phyloP scores from a whole-genome alignment of 768 basidiomycete species.

The Hypsizygus marmoreus region DNA sequence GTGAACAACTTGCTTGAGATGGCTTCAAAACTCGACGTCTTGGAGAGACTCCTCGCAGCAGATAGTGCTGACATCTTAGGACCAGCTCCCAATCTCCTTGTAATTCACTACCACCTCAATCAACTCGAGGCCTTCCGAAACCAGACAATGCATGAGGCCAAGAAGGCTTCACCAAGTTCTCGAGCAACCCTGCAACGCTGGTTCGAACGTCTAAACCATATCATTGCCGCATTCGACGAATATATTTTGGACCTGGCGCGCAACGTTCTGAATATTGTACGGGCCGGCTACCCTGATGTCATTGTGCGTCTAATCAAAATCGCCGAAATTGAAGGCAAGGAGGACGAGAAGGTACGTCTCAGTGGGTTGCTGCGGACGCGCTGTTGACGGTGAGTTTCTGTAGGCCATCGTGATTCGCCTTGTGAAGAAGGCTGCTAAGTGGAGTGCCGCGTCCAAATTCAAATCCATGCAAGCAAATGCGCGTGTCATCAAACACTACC shows the following conservation, averaged over 20 bases:
- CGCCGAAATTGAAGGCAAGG: conserved; percentile 87
- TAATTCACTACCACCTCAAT: conserved; percentile 89
- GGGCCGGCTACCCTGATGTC: conserved; percentile 80
- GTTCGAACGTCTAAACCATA: conserved; percentile 83
- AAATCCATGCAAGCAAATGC: conserved; percentile 93
- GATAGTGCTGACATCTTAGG: conserved; percentile 83
- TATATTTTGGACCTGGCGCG: conserved; percentile 78
- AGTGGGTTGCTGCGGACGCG: neutral
- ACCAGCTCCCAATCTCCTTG: conserved; percentile 84
- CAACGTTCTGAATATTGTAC: conserved; percentile 77
- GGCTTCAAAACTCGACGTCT: conserved; percentile 76
- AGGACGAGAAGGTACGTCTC: conserved; percentile 84
- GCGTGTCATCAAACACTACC: conserved; percentile 92
- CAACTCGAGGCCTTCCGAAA: conserved; percentile 94
- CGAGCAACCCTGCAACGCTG: conserved; percentile 70
- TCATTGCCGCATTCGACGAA: conserved; percentile 82
- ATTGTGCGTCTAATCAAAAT: conserved; percentile 93
- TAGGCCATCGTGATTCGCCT: conserved; percentile 93
- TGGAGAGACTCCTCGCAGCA: conserved; percentile 75
- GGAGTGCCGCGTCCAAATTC: conserved; percentile 92
- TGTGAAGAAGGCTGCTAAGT: conserved; percentile 90
- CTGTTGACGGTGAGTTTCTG: neutral
- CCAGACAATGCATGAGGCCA: conserved; percentile 92
- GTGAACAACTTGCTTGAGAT: conserved; percentile 92
- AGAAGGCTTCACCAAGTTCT: conserved; percentile 69